Evolutionary conservation across 192 early-diverging fungal species (phyloP), one percentile per base, ranked within the genome.

Genomic region (Mortierella antarctica): DNA sequence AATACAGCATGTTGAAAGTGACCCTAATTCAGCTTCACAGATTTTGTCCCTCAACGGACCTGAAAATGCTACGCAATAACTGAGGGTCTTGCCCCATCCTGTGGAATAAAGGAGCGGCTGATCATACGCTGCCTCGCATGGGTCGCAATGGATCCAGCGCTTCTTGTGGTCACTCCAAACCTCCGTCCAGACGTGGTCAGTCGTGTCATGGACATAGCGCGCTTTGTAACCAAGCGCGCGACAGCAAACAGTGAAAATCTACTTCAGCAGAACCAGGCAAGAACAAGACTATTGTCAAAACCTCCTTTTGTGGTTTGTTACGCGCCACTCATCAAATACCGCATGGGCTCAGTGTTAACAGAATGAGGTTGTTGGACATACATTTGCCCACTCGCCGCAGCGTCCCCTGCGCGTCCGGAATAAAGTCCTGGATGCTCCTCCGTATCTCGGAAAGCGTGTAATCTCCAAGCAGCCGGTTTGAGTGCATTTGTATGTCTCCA

Each of bases 381-480:
- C 87, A 60, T 89, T 86, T 57, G 88, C 88, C 88, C 88, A 89
- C 56, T 89, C 88, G 40, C 88, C 88, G 54, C 88, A 89, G 45
- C 88, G 74, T 14, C 88, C 88, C 58, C 73, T 58, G 65, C 83
- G 79, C 21, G 83, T 88, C 23, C 74, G 69, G 50, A 89, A 71
- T 7, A 78, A 57, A n/a, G 88, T 58, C 12, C 73, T 86, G 6
- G 68, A 58, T 40, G 80, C 69, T 44, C 84, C 81, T 49, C 85
- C 87, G 49, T 89, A 89, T 54, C 88, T 61, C 2, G 88, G 87
- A 71, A 89, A 89, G 2, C 88, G 78, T 14, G 84, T 87, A 7
- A 59, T 48, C 4, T 65, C n/a, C 3, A 31, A 40, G 57, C 88
- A 89, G 1, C 40, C 57, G 39, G 59, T 51, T 13, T 65, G 62